Base-by-base conservation (phyloP, 1,139 yeast species). In the Kodamaea ohmeri region DNA sequence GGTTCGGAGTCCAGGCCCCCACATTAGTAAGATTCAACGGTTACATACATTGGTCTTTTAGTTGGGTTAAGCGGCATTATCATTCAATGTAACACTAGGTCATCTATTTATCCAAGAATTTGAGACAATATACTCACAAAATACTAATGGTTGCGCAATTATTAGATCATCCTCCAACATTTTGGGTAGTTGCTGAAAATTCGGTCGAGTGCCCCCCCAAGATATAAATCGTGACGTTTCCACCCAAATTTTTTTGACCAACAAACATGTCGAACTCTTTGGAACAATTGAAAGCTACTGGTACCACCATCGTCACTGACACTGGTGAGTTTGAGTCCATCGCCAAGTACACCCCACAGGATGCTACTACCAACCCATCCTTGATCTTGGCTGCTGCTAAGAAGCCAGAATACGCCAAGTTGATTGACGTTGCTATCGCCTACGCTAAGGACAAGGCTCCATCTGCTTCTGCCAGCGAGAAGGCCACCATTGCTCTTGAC, bases 311-410 rank as follows among this genome's bases (percentile, higher is more conserved):
- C 60, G 98, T 92, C 62, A 87, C 98, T 52, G 98, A 92, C 74
- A 90, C 97, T 48, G 98, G 98, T 75, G 98, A 92, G 70, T 92
- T 92, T 63, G 97, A 89, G 67, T 83, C 94, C 51, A 92, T 92
- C 63, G 96, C 97, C 61, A 88, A 89, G 71, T 92, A 85, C 76
- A 88, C 92, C 58, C 98, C 98, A 53, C 97, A 92, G 75, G 98
- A 92, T 70, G 96, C 98, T 51, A 92, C 98, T 61, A 92, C 99
- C 66, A 92, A 92, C 76, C 98, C 99, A 53, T 90, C 98, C 34
- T 78, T 92, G 73, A 92, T 92, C 60, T 77, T 94, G 59, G 97
- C 97, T 50, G 98, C 98, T 47, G 63, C 97, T 46, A 87, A 85
- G 70, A 87, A 89, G 73, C 70, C 92, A 39, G 90, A 84, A 60